A percentile compares a stretch with the other conserved stretches of the same genome.
Conservation (phyloP, 108 stramenopile genomes). For the Fistulifera solaris region DNA sequence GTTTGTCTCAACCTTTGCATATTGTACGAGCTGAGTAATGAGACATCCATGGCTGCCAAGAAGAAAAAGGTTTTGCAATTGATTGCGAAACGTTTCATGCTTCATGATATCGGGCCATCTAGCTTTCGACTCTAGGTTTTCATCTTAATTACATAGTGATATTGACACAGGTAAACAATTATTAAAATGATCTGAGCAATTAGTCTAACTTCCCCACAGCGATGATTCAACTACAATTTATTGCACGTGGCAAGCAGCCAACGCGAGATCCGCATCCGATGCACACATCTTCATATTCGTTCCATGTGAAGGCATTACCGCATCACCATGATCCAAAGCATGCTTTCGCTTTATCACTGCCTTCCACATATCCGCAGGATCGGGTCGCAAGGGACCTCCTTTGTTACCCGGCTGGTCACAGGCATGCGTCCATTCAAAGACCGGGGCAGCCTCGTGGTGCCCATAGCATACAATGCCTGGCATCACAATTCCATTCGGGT, state of each 20-base stretch:
- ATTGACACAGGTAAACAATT: no score
- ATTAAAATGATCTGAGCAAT: no score
- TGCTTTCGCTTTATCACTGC: conserved; percentile 30
- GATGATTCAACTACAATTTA: no score
- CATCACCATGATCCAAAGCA: conserved; percentile 31
- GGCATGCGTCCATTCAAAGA: conserved; percentile 24
- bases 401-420: conserved; percentile 11
- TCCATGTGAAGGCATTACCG: conserved; percentile 31
- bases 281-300: conserved; percentile 23
- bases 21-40: conserved; percentile 82
- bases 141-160: no score
- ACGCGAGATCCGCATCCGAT: no score
- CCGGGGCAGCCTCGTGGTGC: conserved; percentile 25
- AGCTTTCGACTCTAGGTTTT: conserved; percentile 50
- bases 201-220: no score
- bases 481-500: conserved; percentile 37
- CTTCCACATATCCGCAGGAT: conserved; percentile 19
- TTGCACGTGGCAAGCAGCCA: no score
- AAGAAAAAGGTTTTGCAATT: conserved; percentile 73
- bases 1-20: conserved; percentile 88
- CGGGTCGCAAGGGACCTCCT: conserved; percentile 19
- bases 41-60: conserved; percentile 50
- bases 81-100: conserved; percentile 74
- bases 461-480: conserved; percentile 41
- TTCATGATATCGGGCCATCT: conserved; percentile 84